Conservation (phyloP, 768 basidiomycete genomes). For the Naganishia randhawae region DNA sequence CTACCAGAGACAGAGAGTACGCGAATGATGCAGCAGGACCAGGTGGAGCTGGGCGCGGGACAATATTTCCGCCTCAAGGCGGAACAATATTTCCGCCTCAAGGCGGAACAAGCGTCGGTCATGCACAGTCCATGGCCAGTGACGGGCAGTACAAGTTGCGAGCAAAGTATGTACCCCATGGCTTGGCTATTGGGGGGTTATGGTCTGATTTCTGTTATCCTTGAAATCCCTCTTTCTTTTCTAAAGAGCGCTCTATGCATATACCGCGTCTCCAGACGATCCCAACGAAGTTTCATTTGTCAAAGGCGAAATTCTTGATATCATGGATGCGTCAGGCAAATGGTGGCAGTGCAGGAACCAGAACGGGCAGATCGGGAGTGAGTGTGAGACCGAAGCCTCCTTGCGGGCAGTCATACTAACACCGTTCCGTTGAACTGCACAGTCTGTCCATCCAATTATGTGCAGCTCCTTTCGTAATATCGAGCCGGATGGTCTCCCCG, state of each 20-base stretch:
- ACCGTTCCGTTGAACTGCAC: not conserved
- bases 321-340: constrained; percentile 74
- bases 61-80: no score
- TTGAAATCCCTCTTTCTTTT: constrained; percentile 21
- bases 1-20: constrained; percentile 3
- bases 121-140: not conserved
- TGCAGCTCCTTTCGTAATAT: constrained; percentile 34
- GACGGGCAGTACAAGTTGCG: constrained; percentile 20
- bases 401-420: not conserved
- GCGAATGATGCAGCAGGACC: not conserved
- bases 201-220: not conserved
- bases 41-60: not conserved
- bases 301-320: constrained; percentile 88
- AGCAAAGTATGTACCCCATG: constrained; percentile 25
- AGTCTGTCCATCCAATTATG: constrained; percentile 50
- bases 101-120: not conserved
- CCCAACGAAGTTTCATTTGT: constrained; percentile 91
- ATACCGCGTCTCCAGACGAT: constrained; percentile 88
- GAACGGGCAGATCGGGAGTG: constrained; percentile 43
- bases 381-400: no score
- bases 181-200: constrained; percentile 31
- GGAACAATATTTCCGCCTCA: no score
- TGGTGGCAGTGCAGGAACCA: constrained; percentile 48
- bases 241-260: constrained; percentile 57
- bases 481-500: not conserved